Evolutionary conservation across 768 basidiomycete species (phyloP), one percentile per base, ranked within the genome.

Genomic region (Hemileccinum impolitum): DNA sequence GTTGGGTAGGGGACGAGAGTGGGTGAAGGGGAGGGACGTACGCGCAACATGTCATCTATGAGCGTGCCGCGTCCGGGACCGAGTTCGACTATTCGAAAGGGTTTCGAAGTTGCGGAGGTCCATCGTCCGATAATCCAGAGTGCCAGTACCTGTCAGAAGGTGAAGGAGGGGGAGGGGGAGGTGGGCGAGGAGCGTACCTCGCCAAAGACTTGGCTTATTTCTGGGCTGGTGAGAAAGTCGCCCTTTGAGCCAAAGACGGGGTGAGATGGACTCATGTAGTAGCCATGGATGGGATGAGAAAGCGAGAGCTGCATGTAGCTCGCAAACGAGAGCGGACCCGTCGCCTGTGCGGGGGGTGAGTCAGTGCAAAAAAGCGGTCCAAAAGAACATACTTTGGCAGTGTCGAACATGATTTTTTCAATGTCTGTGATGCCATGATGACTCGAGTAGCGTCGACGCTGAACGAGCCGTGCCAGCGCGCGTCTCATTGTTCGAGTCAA

Each of bases 141-240:
- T 0, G 80, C 94, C 13, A 96, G 69, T 6, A 97, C 76, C 94
- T 97, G 73, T 43, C 49, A 50, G 43, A 13, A 55, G 47, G 19
- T 26, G 17, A 40, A 12, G 32, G n/a, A 14, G 17, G 21, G 23
- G 19, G 30, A 19, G 42, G 12, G 32, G n/a, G 15, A 17, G 21
- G 21, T 49, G 35, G 38, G 15, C 6, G 25, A 7, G 11, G 12
- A 19, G 66, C 80, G 55, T 63, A 94, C 95, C 83, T 99, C 95
- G 51, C 96, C 96, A 64, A 98, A 98, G 1, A 90, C 81, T 65
- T 97, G 94, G 58, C 83, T 90, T 45, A 99, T 97, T 67, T 99
- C 96, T 2, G 95, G 96, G 58, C 89, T 93, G 11, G 96, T 99
- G 18, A 89, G 87, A 62, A 98, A 99, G 72, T 99, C 96, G 6